A percentile compares a stretch with the other conserved stretches of the same genome.
These are phyloP conservation scores for Parietaria judaica DNA, from an alignment of 306 rosid species.

Conservation along the genomic window DNA sequence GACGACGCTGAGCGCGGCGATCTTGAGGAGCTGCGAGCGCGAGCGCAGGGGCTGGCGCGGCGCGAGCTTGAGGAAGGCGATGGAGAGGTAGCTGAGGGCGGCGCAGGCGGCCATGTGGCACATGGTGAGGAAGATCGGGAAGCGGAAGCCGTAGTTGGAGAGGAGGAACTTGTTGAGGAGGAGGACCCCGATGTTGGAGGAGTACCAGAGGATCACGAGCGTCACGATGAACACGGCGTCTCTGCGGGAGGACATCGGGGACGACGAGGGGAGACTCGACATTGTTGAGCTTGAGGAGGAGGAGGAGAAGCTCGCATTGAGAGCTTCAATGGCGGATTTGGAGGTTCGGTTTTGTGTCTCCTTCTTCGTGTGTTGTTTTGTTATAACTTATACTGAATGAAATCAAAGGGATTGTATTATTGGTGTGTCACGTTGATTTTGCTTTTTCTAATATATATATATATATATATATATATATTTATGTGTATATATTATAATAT, in stretches of 20 bases:
- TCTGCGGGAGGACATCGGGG: slow-evolving; percentile 17
- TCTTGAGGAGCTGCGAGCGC: slow-evolving; percentile 70
- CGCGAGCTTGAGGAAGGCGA: slow-evolving; percentile 65
- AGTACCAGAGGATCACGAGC: slow-evolving; percentile 68
- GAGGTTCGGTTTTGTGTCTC: background rate
- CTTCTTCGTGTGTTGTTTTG: no score
- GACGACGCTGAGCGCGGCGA: slow-evolving; percentile 71
- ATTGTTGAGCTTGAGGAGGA: slow-evolving; percentile 14
- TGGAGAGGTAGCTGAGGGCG: slow-evolving; percentile 80
- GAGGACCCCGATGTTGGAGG: slow-evolving; percentile 90
- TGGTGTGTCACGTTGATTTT: background rate
- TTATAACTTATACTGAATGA: no score
- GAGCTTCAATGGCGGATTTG: slow-evolving; percentile 20
- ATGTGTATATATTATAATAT: background rate
- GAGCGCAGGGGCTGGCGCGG: slow-evolving; percentile 87
- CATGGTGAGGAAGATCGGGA: slow-evolving; percentile 98
- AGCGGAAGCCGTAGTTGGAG: slow-evolving; percentile 79
- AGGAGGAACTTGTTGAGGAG: slow-evolving; percentile 86
- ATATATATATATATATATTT: background rate
- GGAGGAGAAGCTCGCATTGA: slow-evolving; percentile 23
- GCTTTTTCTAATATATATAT: background rate
- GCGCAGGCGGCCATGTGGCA: slow-evolving; percentile 98
- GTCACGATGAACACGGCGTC: slow-evolving; percentile 51
- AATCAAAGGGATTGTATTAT: slow-evolving; percentile 1
- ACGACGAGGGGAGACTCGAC: background rate